A percentile compares a stretch with the other conserved stretches of the same genome.
These are phyloP conservation scores for Blastobotrys ciferrii DNA, from an alignment of 1,139 yeast species.

Conservation along the genomic window DNA sequence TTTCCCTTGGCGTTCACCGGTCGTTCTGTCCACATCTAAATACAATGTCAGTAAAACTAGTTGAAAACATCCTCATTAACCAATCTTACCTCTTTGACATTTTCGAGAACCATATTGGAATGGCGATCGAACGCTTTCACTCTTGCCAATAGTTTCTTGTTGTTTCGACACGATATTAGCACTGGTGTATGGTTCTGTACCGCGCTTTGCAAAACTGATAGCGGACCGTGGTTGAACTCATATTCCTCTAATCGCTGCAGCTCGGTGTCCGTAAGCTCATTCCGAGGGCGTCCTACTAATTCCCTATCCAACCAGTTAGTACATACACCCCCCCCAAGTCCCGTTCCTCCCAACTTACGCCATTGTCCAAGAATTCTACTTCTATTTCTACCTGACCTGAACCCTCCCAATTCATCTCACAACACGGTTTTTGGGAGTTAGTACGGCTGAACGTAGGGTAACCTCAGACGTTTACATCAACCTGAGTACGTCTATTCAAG, in stretches of 20 bases:
- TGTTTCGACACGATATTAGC: slow-evolving; percentile 85
- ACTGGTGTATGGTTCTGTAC: slow-evolving; percentile 73
- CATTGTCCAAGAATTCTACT: slow-evolving; percentile 7
- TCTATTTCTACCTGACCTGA: background rate
- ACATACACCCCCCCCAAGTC: background rate
- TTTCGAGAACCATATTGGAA: slow-evolving; percentile 87
- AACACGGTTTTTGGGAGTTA: background rate
- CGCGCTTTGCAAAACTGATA: slow-evolving; percentile 79
- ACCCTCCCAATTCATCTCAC: too few relatives aligned
- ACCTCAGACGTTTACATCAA: too few relatives aligned
- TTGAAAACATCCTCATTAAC: background rate
- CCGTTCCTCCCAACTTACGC: slow-evolving; percentile 13
- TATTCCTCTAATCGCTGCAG: slow-evolving; percentile 81
- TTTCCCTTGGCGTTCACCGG: slow-evolving; percentile 66
- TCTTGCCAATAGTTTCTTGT: slow-evolving; percentile 84
- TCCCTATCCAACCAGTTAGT: slow-evolving; percentile 23
- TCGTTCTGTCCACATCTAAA: slow-evolving; percentile 69
- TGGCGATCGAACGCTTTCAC: slow-evolving; percentile 96
- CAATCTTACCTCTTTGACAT: slow-evolving; percentile 70
- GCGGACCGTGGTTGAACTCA: slow-evolving; percentile 88
- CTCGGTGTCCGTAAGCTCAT: slow-evolving; percentile 79
- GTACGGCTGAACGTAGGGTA: slow-evolving; percentile 1
- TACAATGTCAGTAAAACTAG: background rate
- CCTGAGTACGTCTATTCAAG: too few relatives aligned
- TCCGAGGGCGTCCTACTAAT: slow-evolving; percentile 31